Base-by-base conservation (phyloP, 768 basidiomycete species). In the Coprinellus micaceus region DNA sequence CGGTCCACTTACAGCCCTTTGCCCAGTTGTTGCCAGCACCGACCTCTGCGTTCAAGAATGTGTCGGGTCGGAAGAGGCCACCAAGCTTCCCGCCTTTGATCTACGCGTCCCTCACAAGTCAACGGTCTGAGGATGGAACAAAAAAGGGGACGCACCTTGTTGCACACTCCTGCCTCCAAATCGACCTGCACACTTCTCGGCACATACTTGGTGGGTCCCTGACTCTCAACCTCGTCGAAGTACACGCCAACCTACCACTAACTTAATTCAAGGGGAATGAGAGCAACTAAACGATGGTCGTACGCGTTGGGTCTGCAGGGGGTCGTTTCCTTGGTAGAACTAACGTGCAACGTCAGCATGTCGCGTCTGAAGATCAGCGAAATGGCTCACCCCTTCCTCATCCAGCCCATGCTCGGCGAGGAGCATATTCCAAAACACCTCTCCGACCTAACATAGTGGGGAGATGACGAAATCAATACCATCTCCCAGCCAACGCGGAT, bases 11-110 rank as follows among this genome's bases (percentile, higher is more conserved):
- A 91, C 90, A 91, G 80, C 91, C 92, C 74, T 97, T 96, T 15
- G 93, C 94, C 90, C 92, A 97, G 60, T 95, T 96, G 64, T 98
- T 97, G 17, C 94, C 94, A 0, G 94, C 82, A n/a, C 81, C 80
- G 1, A 71, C 69, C 40, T 79, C 72, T 1, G 84, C 79, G 36
- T 82, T 81, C 46, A 94, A 67, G 67, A 81, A 96, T 1, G 91
- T 96, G 66, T 94, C 93, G 2, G 95, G 95, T 48, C 86, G 82
- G 74, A 94, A 97, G 5, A 98, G 77, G 7, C 67, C 63, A 2
- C 94, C 94, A 37, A 90, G 71, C 2, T 80, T 71, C 11, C 92
- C 89, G 25, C 83, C 78, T 46, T 84, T 83, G 49, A 92, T 72
- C 84, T 91, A 52, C 7, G 36, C 21, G 19, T 10, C 53, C 54